These are phyloP conservation scores for Talaromyces sp. DNA, from an alignment of 2,329 filamentous ascomycete genomes.

Conservation along the genomic window DNA sequence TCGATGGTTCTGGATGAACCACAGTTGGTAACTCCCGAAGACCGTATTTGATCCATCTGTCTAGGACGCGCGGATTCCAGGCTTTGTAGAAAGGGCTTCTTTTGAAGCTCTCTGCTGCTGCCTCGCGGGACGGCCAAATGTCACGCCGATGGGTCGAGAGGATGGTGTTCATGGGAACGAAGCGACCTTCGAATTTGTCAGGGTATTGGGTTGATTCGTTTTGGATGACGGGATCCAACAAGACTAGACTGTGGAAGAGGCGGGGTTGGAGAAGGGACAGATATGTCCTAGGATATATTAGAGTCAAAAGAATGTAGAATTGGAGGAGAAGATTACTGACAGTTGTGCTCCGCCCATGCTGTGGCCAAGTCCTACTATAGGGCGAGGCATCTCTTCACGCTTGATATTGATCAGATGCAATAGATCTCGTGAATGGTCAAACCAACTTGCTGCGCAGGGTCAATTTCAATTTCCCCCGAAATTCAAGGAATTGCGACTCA, in stretches of 20 bases:
- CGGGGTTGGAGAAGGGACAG: constrained; percentile 75
- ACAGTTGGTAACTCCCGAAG: constrained; percentile 68
- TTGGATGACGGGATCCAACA: constrained; percentile 81
- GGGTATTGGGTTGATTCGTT: constrained; percentile 40
- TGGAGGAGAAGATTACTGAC: constrained; percentile 25
- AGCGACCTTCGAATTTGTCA: constrained; percentile 22
- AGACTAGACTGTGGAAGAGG: constrained; percentile 68
- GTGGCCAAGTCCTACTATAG: constrained; percentile 80
- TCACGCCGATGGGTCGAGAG: constrained; percentile 72
- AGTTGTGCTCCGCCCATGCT: constrained; percentile 80
- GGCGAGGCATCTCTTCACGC: constrained; percentile 72
- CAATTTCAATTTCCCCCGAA: neutral
- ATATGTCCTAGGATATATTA: constrained; percentile 46
- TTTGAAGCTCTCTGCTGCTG: constrained; percentile 63
- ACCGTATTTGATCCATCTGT: constrained; percentile 68
- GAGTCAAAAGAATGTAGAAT: neutral
- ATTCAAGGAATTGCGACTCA: constrained; percentile 43
- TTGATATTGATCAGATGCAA: constrained; percentile 82
- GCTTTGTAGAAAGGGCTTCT: constrained; percentile 70
- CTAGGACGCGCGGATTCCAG: constrained; percentile 79
- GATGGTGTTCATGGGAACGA: constrained; percentile 39
- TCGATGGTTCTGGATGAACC: constrained; percentile 30
- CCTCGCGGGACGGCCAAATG: constrained; percentile 71
- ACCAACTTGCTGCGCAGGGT: constrained; percentile 65
- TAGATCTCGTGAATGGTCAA: constrained; percentile 79